phyloP scores from a whole-genome alignment of 2,329 filamentous ascomycete species.

The Ophiostoma pallidulum region DNA sequence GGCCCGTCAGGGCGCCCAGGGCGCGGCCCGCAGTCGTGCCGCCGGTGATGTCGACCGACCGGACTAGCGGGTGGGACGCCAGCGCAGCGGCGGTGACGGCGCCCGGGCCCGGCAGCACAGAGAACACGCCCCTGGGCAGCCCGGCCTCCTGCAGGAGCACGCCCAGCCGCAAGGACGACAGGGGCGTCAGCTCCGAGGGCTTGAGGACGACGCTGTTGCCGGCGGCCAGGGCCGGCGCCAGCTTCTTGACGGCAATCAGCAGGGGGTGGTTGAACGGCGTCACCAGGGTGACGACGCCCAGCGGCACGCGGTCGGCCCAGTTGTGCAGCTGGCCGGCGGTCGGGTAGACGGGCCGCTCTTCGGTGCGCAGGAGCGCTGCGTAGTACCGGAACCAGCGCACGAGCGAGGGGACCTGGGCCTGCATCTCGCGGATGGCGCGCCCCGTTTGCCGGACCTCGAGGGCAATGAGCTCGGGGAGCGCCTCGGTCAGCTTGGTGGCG shows the following conservation, averaged over 20 bases:
- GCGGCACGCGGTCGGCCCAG: constrained; percentile 43
- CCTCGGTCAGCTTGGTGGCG: constrained; percentile 41
- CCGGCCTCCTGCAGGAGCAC: constrained; percentile 56
- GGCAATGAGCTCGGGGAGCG: constrained; percentile 47
- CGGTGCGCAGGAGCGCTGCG: constrained; percentile 55
- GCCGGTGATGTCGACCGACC: constrained; percentile 72
- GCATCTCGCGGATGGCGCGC: constrained; percentile 59
- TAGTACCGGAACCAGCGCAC: constrained; percentile 66
- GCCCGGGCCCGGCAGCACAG: constrained; percentile 49
- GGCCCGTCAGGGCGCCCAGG: constrained; percentile 59
- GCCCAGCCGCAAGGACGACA: constrained; percentile 51
- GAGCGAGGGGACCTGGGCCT: constrained; percentile 56
- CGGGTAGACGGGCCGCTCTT: constrained; percentile 56
- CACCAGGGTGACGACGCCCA: constrained; percentile 49
- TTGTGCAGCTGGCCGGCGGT: constrained; percentile 52
- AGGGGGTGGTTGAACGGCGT: constrained; percentile 52
- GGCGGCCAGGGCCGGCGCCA: constrained; percentile 49
- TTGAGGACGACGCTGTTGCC: constrained; percentile 54
- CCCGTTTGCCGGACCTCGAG: constrained; percentile 61
- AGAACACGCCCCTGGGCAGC: constrained; percentile 61
- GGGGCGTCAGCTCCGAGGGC: constrained; percentile 52
- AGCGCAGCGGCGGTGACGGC: constrained; percentile 42
- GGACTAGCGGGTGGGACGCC: constrained; percentile 40
- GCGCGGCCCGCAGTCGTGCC: constrained; percentile 64
- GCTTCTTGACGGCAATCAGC: constrained; percentile 50